Percentiles rank a stretch among this genome's conserved stretches.
These are phyloP conservation scores for Paraconiothyrium sp. DNA, from an alignment of 2,329 filamentous ascomycete genomes.

Conservation along the genomic window DNA sequence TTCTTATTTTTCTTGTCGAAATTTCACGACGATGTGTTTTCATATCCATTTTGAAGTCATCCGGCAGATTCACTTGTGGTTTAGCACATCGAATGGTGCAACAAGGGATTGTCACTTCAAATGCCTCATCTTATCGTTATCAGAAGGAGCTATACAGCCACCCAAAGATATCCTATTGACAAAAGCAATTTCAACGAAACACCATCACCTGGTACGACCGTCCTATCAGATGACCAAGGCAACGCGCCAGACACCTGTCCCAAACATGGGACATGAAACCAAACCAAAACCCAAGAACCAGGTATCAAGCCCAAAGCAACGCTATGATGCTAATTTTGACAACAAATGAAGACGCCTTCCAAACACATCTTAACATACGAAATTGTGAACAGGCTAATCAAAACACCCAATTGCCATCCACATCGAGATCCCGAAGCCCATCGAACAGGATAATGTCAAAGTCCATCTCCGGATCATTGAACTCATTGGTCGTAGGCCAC, in stretches of 20 bases:
- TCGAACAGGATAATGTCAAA: constrained; percentile 49
- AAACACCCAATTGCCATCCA: constrained; percentile 48
- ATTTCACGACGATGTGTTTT: no score
- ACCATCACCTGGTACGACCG: not conserved
- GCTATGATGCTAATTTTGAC: constrained; percentile 15
- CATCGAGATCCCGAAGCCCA: constrained; percentile 45
- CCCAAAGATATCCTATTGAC: not conserved
- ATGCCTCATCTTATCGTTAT: not conserved
- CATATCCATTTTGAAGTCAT: no score
- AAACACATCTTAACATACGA: not conserved
- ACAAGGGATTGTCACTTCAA: not conserved
- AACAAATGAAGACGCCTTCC: not conserved
- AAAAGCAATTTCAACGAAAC: not conserved
- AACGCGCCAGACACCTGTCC: not conserved
- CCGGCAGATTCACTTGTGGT: not conserved
- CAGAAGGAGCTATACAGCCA: not conserved
- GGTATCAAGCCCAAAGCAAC: constrained; percentile 14
- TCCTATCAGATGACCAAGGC: not conserved
- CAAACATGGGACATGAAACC: not conserved
- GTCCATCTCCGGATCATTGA: constrained; percentile 30
- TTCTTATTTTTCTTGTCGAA: no score
- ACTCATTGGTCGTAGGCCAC: constrained; percentile 36
- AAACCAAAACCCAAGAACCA: constrained; percentile 4
- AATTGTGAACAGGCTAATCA: constrained; percentile 17
- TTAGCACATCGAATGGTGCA: not conserved